Conservation (phyloP, 2,329 filamentous ascomycete genomes). For the Cladophialophora carrionii region DNA sequence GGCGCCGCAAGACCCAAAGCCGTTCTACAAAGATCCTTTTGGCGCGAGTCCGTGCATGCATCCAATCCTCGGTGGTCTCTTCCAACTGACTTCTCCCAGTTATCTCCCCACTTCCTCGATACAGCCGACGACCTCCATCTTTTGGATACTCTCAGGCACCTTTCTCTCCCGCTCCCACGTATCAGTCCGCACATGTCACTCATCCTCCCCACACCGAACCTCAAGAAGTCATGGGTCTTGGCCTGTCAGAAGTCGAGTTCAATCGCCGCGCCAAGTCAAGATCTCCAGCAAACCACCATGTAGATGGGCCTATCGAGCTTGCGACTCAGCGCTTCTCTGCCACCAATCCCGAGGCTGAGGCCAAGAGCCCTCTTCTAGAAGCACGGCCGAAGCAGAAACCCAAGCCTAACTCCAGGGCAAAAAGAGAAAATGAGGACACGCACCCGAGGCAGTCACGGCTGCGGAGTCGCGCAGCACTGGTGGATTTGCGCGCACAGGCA, state of each 20-base stretch:
- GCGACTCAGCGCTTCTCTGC: constrained; percentile 26
- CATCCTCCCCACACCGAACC: constrained; percentile 22
- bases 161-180: constrained; percentile 24
- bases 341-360: constrained; percentile 10
- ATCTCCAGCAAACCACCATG: constrained; percentile 8
- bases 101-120: constrained; percentile 18
- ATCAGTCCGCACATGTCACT: constrained; percentile 9
- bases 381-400: constrained; percentile 1
- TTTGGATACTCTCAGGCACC: constrained; percentile 5
- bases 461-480: constrained; percentile 19
- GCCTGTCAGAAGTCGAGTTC: constrained; percentile 27
- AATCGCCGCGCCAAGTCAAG: constrained; percentile 24
- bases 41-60: constrained; percentile 2
- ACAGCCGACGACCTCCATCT: constrained; percentile 14
- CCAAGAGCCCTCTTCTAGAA: constrained; percentile 18
- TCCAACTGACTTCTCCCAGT: constrained; percentile 5
- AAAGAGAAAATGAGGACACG: neutral
- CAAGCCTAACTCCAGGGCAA: constrained; percentile 4
- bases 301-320: constrained; percentile 27
- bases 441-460: constrained; percentile 18
- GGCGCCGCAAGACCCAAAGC: constrained; percentile 15
- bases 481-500: constrained; percentile 18
- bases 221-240: constrained; percentile 31
- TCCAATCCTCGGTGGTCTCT: neutral
- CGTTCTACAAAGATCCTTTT: constrained; percentile 15